Base-by-base conservation (phyloP, 2,329 filamentous ascomycete genomes). In the Sporothrix pseudoabietina region DNA sequence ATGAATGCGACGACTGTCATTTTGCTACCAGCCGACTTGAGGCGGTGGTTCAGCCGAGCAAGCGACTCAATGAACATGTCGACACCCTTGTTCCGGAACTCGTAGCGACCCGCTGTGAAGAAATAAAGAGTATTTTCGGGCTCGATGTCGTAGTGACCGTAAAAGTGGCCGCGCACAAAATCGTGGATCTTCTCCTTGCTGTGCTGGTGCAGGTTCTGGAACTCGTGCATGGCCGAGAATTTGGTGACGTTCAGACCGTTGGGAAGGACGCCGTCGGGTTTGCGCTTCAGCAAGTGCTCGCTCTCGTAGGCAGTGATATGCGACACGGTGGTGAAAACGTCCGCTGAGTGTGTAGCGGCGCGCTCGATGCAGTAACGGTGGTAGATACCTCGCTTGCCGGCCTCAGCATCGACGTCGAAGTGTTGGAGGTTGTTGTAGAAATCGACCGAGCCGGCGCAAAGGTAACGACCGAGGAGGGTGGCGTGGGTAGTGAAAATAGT, bases 11-110 rank as follows among this genome's bases (percentile, higher is more conserved):
- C 95, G 8, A 99, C 92, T 0, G 96, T 98, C 80, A 91, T 94
- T 83, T 96, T 97, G 78, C 94, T 97, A 68, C 93, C 93, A 8
- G 90, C 83, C 70, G 84, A 83, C 87, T 98, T 98, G 80, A 99
- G 89, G 54, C 92, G 89, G 85, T 98, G 94, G 83, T 99, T 99
- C 78, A 99, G 85, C 59, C 96, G 92, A 39, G 96, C 96, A 76
- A 99, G 85, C 3, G 94, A 96, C 83, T 99, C 96, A 77, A 99
- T 97, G 82, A 98, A 99, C 96, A 99, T 98, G 82, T 99, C 96
- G 10, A 98, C 95, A 79, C 96, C 96, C 84, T 99, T 99, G 81
- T 99, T 99, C 76, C 96, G 88, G 87, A 95, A 99, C 82, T 99
- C 96, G 80, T 99, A 99, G 76, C 96, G 92, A 74, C 96, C 96